Conservation (phyloP, 345 rosid genomes). For the Dipteronia dyeriana region DNA sequence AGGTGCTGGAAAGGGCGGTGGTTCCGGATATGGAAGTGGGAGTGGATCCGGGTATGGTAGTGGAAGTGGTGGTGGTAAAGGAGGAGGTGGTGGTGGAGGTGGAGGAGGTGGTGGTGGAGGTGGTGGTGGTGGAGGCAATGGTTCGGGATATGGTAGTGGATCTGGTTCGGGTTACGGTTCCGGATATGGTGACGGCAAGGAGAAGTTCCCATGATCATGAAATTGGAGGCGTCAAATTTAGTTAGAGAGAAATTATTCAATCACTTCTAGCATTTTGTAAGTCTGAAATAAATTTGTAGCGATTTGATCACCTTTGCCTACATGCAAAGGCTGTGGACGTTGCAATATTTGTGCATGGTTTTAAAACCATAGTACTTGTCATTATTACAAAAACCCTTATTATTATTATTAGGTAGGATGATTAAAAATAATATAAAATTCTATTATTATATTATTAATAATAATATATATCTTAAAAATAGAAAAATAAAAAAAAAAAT, state of each 20-base stretch:
- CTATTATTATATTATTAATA: no score
- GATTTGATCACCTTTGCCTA: not conserved
- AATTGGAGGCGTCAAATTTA: not conserved
- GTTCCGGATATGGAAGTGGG: slow-evolving; percentile 27
- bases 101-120: slow-evolving; percentile 34
- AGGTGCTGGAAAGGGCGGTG: slow-evolving; percentile 30
- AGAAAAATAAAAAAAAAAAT: no score
- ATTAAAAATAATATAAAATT: no score
- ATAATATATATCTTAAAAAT: no score
- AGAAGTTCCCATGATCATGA: slow-evolving; percentile 31
- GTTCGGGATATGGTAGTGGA: slow-evolving; percentile 31
- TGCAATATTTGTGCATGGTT: not conserved
- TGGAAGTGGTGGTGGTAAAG: slow-evolving; percentile 27
- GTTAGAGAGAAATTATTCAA: slow-evolving; percentile 1
- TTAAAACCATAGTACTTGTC: not conserved
- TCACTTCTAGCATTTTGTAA: slow-evolving; percentile 1
- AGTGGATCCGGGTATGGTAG: slow-evolving; percentile 32
- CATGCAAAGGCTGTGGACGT: not conserved
- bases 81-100: slow-evolving; percentile 22
- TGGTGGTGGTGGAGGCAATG: slow-evolving; percentile 21
- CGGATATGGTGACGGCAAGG: slow-evolving; percentile 30
- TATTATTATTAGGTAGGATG: not conserved
- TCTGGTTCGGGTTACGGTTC: slow-evolving; percentile 31
- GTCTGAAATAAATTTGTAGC: slow-evolving; percentile 29
- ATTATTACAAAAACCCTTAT: no score